These are phyloP conservation scores for Vigna angularis DNA, from an alignment of 306 rosid species.

Conservation along the genomic window DNA sequence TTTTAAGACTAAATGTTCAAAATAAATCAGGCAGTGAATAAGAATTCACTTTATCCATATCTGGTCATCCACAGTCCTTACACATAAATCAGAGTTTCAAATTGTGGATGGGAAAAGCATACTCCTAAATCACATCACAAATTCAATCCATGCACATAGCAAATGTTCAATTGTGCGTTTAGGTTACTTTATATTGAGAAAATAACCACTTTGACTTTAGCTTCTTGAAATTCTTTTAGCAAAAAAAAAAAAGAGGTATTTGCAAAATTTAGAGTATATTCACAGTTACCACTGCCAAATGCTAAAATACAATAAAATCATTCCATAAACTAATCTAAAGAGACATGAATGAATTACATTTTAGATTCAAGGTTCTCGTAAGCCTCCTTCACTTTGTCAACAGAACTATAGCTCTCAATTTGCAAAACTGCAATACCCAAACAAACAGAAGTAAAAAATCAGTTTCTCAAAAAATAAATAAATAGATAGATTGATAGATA, in stretches of 20 bases:
- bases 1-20: slow-evolving; percentile 23
- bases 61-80: neutral
- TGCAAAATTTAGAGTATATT: neutral
- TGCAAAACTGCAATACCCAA: slow-evolving; percentile 59
- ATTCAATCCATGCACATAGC: neutral
- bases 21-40: slow-evolving; percentile 13
- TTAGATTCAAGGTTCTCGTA: slow-evolving; percentile 59
- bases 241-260: no score
- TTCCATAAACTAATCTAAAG: neutral
- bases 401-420: slow-evolving; percentile 57
- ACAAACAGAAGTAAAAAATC: neutral
- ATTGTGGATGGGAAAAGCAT: neutral
- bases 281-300: slow-evolving; percentile 9
- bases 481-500: neutral
- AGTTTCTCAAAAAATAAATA: neutral
- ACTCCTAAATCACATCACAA: neutral
- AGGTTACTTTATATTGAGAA: neutral
- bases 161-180: neutral
- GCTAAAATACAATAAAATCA: slow-evolving; percentile 8
- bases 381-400: slow-evolving; percentile 72
- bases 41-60: neutral
- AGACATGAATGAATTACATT: slow-evolving; percentile 52
- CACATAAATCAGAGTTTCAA: slow-evolving; percentile 13
- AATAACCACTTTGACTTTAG: neutral
- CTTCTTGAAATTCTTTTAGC: neutral